Conservation (phyloP, 768 basidiomycete genomes). For the Tubosaeta brunneosetosa region DNA sequence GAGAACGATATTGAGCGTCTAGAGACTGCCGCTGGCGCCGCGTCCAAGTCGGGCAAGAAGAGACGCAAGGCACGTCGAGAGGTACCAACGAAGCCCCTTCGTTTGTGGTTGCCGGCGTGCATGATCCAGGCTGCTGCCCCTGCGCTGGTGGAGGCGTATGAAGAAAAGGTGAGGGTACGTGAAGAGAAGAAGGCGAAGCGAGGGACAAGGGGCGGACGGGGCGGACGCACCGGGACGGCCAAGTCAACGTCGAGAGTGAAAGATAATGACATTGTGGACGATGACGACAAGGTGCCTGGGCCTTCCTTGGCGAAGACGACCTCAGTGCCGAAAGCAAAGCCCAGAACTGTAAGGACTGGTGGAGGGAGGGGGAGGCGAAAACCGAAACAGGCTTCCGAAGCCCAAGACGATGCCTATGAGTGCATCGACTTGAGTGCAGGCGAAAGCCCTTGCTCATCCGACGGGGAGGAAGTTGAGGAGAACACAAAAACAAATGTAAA, state of each 20-base stretch:
- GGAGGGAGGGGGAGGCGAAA: constrained; percentile 18
- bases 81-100: constrained; percentile 47
- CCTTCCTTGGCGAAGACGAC: constrained; percentile 4
- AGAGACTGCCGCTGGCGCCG: constrained; percentile 23
- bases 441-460: constrained; percentile 19
- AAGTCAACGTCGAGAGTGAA: constrained; percentile 2
- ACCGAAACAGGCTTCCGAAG: constrained; percentile 20
- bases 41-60: constrained; percentile 16
- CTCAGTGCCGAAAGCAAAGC: constrained; percentile 5
- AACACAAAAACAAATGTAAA: constrained; percentile 10
- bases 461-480: constrained; percentile 3
- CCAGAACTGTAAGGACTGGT: constrained; percentile 4
- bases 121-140: constrained; percentile 71
- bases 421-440: constrained; percentile 22
- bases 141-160: constrained; percentile 55
- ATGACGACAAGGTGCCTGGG: background rate
- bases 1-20: constrained; percentile 29
- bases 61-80: constrained; percentile 26
- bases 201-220: constrained; percentile 16
- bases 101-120: constrained; percentile 80
- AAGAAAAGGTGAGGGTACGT: constrained; percentile 52
- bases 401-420: constrained; percentile 27
- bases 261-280: background rate
- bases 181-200: constrained; percentile 35
- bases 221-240: background rate